phyloP scores from a whole-genome alignment of 805 yeast genomes.

The Danielozyma ontarioensis region DNA sequence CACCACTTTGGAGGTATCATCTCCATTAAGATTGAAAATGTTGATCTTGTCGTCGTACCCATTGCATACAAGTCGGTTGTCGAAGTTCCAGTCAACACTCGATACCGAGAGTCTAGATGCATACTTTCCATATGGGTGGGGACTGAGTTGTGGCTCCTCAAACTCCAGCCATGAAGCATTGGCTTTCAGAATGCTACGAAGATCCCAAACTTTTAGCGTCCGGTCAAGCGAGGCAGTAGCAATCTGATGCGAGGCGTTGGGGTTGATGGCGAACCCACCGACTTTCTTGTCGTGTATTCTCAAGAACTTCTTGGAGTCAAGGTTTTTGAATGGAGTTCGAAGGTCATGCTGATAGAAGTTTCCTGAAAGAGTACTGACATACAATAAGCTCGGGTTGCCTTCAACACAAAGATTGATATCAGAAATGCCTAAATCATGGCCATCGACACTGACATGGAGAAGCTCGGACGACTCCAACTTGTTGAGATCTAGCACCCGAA shows the following conservation, averaged over 20 bases:
- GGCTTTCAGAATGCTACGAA: conserved; percentile 48
- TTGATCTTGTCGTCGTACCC: conserved; percentile 87
- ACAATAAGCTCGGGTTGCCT: conserved; percentile 49
- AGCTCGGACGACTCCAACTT: conserved; percentile 54
- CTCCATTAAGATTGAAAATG: conserved; percentile 53
- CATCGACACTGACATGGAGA: conserved; percentile 34
- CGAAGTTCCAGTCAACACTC: conserved; percentile 74
- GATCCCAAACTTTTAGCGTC: conserved; percentile 81
- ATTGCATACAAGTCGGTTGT: conserved; percentile 74
- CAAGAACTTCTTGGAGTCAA: conserved; percentile 26
- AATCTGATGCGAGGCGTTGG: conserved; percentile 55
- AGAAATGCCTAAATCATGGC: conserved; percentile 54
- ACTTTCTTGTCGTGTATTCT: conserved; percentile 86
- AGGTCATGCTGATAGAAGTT: conserved; percentile 71
- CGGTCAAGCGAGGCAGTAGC: conserved; percentile 91
- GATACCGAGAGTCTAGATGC: conserved; percentile 76
- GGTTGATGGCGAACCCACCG: conserved; percentile 83
- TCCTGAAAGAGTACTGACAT: conserved; percentile 76
- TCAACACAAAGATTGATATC: conserved; percentile 56
- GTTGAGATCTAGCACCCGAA: conserved; percentile 65
- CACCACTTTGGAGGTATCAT: conserved; percentile 15
- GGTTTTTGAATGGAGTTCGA: conserved; percentile 39
- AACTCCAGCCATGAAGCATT: conserved; percentile 51
- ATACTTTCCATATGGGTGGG: conserved; percentile 55
- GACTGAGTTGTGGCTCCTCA: conserved; percentile 39